phyloP scores from a whole-genome alignment of 192 early-diverging fungal species.

The Rhizophagus prolifer region DNA sequence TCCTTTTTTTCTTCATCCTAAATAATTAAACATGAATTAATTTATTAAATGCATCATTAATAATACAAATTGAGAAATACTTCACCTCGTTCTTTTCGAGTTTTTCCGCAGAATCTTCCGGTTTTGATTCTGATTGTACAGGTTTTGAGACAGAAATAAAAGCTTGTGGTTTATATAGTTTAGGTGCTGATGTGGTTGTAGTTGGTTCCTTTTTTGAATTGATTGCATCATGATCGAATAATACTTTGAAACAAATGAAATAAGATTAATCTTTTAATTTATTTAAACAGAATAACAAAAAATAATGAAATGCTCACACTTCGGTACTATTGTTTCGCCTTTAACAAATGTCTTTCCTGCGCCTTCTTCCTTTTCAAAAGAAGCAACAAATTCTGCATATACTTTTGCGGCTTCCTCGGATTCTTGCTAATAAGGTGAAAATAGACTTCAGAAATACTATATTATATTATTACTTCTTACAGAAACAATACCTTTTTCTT shows the following conservation, averaged over 20 bases:
- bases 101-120: conserved; percentile 19
- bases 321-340: conserved; percentile 46
- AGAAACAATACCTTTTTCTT: conserved; percentile 62
- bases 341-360: conserved; percentile 53
- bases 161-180: conserved; percentile 39
- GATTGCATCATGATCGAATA: conserved; percentile 47
- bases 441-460: not conserved
- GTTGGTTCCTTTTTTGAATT: conserved; percentile 33
- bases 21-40: not conserved
- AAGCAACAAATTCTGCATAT: conserved; percentile 78
- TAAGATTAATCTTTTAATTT: not conserved
- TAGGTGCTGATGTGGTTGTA: conserved; percentile 30
- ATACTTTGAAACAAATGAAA: conserved; percentile 24
- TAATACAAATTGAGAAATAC: not conserved
- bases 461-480: not conserved
- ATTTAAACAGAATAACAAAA: conserved; percentile 4
- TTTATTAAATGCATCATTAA: not conserved
- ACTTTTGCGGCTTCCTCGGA: conserved; percentile 76
- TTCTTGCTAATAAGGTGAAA: conserved; percentile 55
- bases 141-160: conserved; percentile 30
- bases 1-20: conserved; percentile 37
- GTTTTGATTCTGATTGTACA: not conserved
- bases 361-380: conserved; percentile 63
- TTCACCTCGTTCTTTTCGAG: conserved; percentile 31
- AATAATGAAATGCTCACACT: conserved; percentile 34